Evolutionary conservation across 2,329 filamentous ascomycete genomes (phyloP).

Genomic region (Claviceps sp.): DNA sequence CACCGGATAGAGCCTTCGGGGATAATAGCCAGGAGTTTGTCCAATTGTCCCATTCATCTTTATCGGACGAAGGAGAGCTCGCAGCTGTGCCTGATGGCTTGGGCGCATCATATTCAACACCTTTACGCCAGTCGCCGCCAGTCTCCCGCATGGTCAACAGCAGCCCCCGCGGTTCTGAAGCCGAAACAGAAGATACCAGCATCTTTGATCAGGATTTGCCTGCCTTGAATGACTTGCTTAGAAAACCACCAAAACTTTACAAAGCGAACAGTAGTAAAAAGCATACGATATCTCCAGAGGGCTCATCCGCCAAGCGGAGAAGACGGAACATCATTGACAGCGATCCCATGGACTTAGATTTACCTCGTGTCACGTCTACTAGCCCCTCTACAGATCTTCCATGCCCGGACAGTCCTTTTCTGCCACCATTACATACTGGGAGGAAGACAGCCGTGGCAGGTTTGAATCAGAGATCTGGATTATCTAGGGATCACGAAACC

Average conservation of each 20-base stretch:
- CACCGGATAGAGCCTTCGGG: conserved; percentile 41
- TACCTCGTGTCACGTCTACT: neutral
- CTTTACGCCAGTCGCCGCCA: conserved; percentile 15
- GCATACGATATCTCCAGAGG: conserved; percentile 10
- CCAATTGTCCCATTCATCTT: conserved; percentile 21
- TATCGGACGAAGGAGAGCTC: conserved; percentile 8
- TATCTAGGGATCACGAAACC: neutral
- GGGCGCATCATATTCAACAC: conserved; percentile 17
- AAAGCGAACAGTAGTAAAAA: conserved; percentile 12
- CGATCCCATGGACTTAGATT: conserved; percentile 15
- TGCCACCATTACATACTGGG: neutral
- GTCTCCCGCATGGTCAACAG: conserved; percentile 14
- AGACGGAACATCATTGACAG: conserved; percentile 19
- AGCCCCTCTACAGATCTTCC: neutral
- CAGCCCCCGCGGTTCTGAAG: conserved; percentile 22
- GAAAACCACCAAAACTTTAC: conserved; percentile 7
- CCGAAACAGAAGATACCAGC: conserved; percentile 24
- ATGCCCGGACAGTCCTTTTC: neutral
- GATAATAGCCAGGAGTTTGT: conserved; percentile 34
- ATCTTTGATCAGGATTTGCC: conserved; percentile 25
- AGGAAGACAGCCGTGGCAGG: neutral
- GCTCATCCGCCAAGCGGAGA: conserved; percentile 15
- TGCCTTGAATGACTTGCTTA: conserved; percentile 21
- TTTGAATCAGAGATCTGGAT: neutral
- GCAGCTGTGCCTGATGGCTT: conserved; percentile 10